Evolutionary conservation across 495 filamentous ascomycete genomes (phyloP).

Genomic region (Penicillium ucsense): DNA sequence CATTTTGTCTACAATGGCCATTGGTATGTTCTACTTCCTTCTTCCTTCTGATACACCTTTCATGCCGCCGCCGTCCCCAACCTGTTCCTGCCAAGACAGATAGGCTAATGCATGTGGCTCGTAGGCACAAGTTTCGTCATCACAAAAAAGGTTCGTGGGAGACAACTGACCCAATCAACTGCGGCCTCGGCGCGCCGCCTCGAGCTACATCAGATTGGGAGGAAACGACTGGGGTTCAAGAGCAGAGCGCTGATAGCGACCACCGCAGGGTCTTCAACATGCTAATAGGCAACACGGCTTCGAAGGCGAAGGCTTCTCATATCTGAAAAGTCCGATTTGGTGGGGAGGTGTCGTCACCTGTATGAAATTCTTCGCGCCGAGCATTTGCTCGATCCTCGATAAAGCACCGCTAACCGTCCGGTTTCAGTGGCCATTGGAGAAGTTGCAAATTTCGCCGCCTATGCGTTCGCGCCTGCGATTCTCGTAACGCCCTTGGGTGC

Average conservation of each 20-base stretch:
- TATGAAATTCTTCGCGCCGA: conserved; percentile 32
- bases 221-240: neutral
- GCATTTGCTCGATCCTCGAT: too few species aligned
- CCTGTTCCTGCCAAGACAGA: too few species aligned
- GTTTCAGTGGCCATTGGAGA: conserved; percentile 67
- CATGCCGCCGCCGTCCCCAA: too few species aligned
- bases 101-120: too few species aligned
- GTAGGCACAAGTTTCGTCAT: conserved; percentile 87
- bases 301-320: conserved; percentile 91
- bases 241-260: neutral
- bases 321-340: conserved; percentile 86
- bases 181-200: too few species aligned
- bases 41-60: neutral
- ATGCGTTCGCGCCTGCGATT: conserved; percentile 96
- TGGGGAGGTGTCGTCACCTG: conserved; percentile 86
- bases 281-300: conserved; percentile 87
- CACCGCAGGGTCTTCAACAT: conserved; percentile 69
- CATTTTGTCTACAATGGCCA: conserved; percentile 85
- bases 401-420: conserved; percentile 6
- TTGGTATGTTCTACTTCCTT: conserved; percentile 51
- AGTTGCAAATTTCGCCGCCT: conserved; percentile 92
- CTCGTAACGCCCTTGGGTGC: conserved; percentile 91
- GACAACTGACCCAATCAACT: too few species aligned
- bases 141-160: conserved; percentile 67
- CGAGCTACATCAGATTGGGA: neutral